Percentiles rank a stretch among this genome's conserved stretches.
phyloP scores from a whole-genome alignment of 306 rosid genomes.

The Prunus mira region DNA sequence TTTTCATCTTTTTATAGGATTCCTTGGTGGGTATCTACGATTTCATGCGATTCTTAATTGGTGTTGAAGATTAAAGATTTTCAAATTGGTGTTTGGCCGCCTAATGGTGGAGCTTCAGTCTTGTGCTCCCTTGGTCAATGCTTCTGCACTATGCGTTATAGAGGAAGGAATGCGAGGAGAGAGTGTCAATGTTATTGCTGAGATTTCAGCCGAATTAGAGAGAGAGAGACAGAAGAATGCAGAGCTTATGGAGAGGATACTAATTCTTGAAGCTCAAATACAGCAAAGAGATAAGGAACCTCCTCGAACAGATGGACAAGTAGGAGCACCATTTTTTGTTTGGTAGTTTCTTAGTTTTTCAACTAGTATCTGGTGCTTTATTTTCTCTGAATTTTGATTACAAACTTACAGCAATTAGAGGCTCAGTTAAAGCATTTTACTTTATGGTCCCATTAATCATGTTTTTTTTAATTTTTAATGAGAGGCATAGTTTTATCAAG shows the following conservation, averaged over 20 bases:
- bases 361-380: neutral
- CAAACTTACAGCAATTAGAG: neutral
- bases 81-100: constrained; percentile 12
- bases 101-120: constrained; percentile 66
- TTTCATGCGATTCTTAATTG: constrained; percentile 5
- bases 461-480: neutral
- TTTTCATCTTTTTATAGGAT: constrained; percentile 20
- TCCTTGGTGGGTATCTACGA: constrained; percentile 1
- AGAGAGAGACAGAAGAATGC: constrained; percentile 73
- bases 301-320: constrained; percentile 33
- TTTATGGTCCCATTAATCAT: neutral
- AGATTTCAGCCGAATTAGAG: constrained; percentile 63
- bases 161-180: constrained; percentile 60
- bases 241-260: constrained; percentile 67
- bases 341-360: neutral
- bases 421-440: neutral
- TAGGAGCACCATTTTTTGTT: constrained; percentile 25
- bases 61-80: neutral
- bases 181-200: constrained; percentile 40
- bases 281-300: constrained; percentile 39
- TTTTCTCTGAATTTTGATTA: neutral
- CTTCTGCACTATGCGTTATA: constrained; percentile 46
- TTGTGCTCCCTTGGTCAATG: constrained; percentile 53
- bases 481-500: neutral
- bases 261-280: constrained; percentile 78